Conservation (phyloP, 2,329 filamentous ascomycete genomes). For the Mollisia scopiformis region DNA sequence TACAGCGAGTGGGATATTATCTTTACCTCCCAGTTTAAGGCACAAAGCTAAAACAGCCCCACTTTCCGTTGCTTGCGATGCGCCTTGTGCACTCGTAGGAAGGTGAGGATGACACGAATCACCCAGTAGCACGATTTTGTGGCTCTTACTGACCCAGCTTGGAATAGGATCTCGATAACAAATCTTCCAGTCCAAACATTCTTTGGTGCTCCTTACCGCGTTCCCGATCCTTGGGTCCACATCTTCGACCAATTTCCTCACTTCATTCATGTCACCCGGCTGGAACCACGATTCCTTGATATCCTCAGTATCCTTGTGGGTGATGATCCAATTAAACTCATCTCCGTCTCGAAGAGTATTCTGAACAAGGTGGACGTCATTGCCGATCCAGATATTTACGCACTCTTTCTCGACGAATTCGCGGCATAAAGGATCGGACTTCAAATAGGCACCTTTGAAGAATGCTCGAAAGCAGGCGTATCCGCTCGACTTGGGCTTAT, state of each 20-base stretch:
- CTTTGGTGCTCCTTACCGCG: conserved; percentile 47
- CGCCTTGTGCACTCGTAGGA: conserved; percentile 55
- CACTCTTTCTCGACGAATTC: conserved; percentile 47
- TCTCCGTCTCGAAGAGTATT: conserved; percentile 46
- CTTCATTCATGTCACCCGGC: conserved; percentile 49
- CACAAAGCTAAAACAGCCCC: conserved; percentile 49
- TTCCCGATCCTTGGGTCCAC: conserved; percentile 50
- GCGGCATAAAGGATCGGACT: conserved; percentile 39
- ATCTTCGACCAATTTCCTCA: conserved; percentile 40
- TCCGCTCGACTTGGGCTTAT: conserved; percentile 54
- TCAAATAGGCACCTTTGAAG: conserved; percentile 41
- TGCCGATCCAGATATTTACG: conserved; percentile 49
- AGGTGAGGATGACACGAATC: conserved; percentile 58
- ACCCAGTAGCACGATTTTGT: conserved; percentile 53
- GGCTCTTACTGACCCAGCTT: conserved; percentile 53
- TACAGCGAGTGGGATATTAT: conserved; percentile 43
- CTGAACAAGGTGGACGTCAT: conserved; percentile 47
- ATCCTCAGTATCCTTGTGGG: conserved; percentile 48
- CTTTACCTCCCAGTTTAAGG: conserved; percentile 45
- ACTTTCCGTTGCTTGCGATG: conserved; percentile 57
- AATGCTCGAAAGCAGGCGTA: conserved; percentile 57
- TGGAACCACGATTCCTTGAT: conserved; percentile 52
- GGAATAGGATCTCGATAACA: conserved; percentile 56
- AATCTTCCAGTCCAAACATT: conserved; percentile 57
- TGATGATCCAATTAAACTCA: conserved; percentile 52